A percentile compares a stretch with the other conserved stretches of the same genome.
phyloP scores from a whole-genome alignment of 2,329 filamentous ascomycete species.

The Fusarium illudens region DNA sequence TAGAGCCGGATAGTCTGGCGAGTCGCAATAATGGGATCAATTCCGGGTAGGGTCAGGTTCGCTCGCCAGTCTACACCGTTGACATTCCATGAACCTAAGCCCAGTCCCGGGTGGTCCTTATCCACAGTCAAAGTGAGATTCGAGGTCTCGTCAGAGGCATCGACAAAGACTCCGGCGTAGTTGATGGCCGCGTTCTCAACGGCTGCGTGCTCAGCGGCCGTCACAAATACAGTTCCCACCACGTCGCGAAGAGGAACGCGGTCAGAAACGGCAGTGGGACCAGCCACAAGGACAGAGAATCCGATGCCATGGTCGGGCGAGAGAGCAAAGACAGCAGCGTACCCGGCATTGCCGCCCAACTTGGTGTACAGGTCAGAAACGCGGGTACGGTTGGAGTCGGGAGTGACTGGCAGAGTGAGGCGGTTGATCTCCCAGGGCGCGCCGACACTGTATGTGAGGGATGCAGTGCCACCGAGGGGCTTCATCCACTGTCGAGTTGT shows the following conservation, averaged over 20 bases:
- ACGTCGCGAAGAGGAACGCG: neutral
- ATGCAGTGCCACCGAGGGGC: conserved; percentile 19
- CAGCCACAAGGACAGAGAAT: neutral
- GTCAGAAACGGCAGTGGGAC: neutral
- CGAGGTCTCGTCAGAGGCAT: neutral
- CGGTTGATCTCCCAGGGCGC: conserved; percentile 35
- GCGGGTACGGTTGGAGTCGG: conserved; percentile 35
- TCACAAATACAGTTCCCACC: neutral
- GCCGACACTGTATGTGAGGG: conserved; percentile 22
- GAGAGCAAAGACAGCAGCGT: conserved; percentile 40
- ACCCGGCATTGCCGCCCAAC: conserved; percentile 40
- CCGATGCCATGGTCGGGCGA: conserved; percentile 46
- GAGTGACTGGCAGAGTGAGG: conserved; percentile 12
- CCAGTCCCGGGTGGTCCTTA: conserved; percentile 11
- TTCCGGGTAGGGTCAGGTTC: neutral
- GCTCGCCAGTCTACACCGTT: conserved; percentile 1
- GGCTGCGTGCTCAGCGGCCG: neutral
- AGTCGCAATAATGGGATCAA: neutral
- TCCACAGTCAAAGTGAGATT: conserved; percentile 21
- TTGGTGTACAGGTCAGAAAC: conserved; percentile 43
- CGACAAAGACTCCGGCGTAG: neutral
- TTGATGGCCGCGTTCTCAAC: neutral
- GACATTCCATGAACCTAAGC: neutral
- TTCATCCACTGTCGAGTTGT: conserved; percentile 31
- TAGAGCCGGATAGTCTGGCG: neutral